These are phyloP conservation scores for Dipodascopsis uninucleata DNA, from an alignment of 805 yeast genomes.

Conservation along the genomic window DNA sequence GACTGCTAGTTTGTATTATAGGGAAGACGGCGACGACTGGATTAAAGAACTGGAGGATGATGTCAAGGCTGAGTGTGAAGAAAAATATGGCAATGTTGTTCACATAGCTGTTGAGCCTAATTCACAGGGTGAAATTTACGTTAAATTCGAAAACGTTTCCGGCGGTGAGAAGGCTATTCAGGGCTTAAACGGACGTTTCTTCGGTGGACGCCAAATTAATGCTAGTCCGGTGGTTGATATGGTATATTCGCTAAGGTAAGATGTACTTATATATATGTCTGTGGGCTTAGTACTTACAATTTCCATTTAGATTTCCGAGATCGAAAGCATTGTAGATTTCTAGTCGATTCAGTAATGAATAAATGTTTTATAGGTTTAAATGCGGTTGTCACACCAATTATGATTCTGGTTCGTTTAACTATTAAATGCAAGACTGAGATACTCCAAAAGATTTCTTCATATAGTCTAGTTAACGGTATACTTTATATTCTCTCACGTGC, in stretches of 20 bases:
- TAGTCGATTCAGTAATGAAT: slow-evolving; percentile 4
- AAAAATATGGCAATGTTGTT: slow-evolving; percentile 36
- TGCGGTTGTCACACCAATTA: not conserved
- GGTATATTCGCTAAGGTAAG: slow-evolving; percentile 34
- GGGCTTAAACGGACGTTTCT: slow-evolving; percentile 37
- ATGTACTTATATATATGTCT: not conserved
- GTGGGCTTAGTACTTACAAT: not conserved
- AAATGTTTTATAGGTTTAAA: not conserved
- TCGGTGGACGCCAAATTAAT: slow-evolving; percentile 36
- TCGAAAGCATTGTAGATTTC: slow-evolving; percentile 16
- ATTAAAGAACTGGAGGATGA: slow-evolving; percentile 37
- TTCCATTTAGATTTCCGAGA: slow-evolving; percentile 27
- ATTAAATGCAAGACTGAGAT: not conserved
- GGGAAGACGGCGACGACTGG: slow-evolving; percentile 37
- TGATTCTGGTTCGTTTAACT: not conserved
- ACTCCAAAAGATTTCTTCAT: not conserved
- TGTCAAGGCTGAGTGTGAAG: slow-evolving; percentile 38
- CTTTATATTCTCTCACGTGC: not conserved
- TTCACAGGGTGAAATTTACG: slow-evolving; percentile 35
- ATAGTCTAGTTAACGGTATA: not conserved
- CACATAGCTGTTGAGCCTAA: slow-evolving; percentile 35
- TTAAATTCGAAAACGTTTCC: slow-evolving; percentile 32
- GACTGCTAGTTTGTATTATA: slow-evolving; percentile 10
- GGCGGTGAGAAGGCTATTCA: slow-evolving; percentile 33
- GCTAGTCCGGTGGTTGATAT: slow-evolving; percentile 35